Percentiles rank a stretch among this genome's conserved stretches.
phyloP scores from a whole-genome alignment of 495 filamentous ascomycete species.

The Hypomontagnella submonticulosa region DNA sequence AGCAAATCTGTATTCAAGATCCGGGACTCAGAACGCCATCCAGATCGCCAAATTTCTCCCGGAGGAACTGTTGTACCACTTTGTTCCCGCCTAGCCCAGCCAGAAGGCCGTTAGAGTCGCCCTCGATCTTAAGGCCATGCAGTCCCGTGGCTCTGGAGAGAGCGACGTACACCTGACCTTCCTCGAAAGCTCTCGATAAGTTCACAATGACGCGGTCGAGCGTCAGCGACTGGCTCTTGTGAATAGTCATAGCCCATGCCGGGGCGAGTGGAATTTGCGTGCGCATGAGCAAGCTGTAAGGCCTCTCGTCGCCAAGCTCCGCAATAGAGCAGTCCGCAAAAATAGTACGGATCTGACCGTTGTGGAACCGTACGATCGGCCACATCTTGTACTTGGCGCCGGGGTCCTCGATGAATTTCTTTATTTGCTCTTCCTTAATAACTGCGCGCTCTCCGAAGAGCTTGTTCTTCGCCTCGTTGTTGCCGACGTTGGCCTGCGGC shows the following conservation, averaged over 20 bases:
- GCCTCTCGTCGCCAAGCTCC: slow-evolving; percentile 57
- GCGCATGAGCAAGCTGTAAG: slow-evolving; percentile 74
- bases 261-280: slow-evolving; percentile 86
- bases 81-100: slow-evolving; percentile 43
- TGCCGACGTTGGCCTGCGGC: slow-evolving; percentile 49
- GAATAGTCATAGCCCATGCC: slow-evolving; percentile 94
- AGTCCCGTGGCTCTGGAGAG: slow-evolving; percentile 82
- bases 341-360: slow-evolving; percentile 52
- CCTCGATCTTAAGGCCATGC: slow-evolving; percentile 69
- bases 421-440: slow-evolving; percentile 53
- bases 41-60: slow-evolving; percentile 42
- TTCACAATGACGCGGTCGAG: slow-evolving; percentile 92
- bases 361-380: slow-evolving; percentile 81
- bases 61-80: slow-evolving; percentile 44
- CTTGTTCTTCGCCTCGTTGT: slow-evolving; percentile 30
- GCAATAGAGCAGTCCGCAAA: slow-evolving; percentile 60
- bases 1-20: neutral
- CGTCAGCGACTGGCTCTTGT: slow-evolving; percentile 95
- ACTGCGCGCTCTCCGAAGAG: slow-evolving; percentile 53
- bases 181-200: slow-evolving; percentile 85
- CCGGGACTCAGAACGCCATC: slow-evolving; percentile 15
- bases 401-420: slow-evolving; percentile 44
- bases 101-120: slow-evolving; percentile 38
- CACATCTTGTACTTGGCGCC: slow-evolving; percentile 55
- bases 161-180: slow-evolving; percentile 86